Conservation (phyloP, 495 filamentous ascomycete genomes). For the Cudoniella acicularis region DNA sequence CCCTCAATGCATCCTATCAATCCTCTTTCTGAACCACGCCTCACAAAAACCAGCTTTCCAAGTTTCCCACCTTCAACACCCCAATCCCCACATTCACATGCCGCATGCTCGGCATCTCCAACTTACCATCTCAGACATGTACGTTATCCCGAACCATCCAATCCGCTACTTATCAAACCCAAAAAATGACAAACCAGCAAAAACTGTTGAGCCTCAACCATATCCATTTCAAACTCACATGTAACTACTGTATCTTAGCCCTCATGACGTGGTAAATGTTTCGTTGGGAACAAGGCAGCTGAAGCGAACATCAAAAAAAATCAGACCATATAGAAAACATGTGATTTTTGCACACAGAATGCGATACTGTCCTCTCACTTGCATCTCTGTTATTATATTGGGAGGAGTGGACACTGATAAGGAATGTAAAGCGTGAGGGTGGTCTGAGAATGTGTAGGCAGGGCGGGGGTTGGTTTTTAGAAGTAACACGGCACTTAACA, state of each 20-base stretch:
- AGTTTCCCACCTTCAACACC: not conserved
- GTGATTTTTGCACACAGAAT: not conserved
- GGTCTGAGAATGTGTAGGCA: too few species aligned
- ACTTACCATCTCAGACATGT: not conserved
- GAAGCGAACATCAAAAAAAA: not conserved
- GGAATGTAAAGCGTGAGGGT: too few species aligned
- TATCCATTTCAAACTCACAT: not conserved
- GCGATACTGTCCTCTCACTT: not conserved
- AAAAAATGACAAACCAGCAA: too few species aligned
- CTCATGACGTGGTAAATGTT: slow-evolving; percentile 2
- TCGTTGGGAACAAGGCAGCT: not conserved
- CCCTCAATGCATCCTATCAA: too few species aligned
- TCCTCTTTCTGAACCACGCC: too few species aligned
- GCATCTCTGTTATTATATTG: not conserved
- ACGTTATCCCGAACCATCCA: too few species aligned
- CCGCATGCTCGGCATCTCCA: not conserved
- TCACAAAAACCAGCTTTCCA: not conserved
- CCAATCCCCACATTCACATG: not conserved
- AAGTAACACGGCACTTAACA: too few species aligned
- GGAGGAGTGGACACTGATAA: too few species aligned
- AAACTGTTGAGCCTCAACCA: slow-evolving; percentile 1
- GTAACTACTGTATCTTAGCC: not conserved
- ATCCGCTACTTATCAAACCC: too few species aligned
- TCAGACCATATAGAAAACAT: not conserved
- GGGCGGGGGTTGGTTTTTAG: too few species aligned